Evolutionary conservation across 2,329 filamentous ascomycete species (phyloP).

Genomic region (Colletotrichum destructivum): DNA sequence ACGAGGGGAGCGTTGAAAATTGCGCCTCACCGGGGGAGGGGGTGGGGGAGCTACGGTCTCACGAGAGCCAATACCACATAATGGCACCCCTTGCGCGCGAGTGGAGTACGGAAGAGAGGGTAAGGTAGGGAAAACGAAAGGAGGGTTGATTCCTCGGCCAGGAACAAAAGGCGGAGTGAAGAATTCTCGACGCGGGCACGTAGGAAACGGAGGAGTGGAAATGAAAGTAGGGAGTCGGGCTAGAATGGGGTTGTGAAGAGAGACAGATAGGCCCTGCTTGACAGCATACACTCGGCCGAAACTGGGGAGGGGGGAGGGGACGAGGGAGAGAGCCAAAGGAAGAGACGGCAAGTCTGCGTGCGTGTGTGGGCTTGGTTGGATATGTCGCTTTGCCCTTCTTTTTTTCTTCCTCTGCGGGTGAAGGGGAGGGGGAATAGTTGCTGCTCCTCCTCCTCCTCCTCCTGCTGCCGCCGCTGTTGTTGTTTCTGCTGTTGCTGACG

Average conservation of each 20-base stretch:
- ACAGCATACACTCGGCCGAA: slow-evolving; percentile 39
- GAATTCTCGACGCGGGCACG: slow-evolving; percentile 26
- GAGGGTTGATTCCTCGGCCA: slow-evolving; percentile 41
- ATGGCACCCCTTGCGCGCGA: slow-evolving; percentile 43
- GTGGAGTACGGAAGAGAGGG: slow-evolving; percentile 42
- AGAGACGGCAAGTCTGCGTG: slow-evolving; percentile 36
- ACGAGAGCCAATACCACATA: slow-evolving; percentile 52
- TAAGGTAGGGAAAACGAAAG: slow-evolving; percentile 40
- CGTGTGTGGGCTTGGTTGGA: slow-evolving; percentile 23
- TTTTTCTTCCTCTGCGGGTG: too few relatives aligned
- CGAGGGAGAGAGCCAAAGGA: slow-evolving; percentile 33
- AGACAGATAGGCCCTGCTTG: slow-evolving; percentile 39
- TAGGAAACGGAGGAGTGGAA: slow-evolving; percentile 36
- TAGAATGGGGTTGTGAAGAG: slow-evolving; percentile 40
- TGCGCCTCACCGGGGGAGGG: slow-evolving; percentile 46
- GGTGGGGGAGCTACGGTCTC: slow-evolving; percentile 48
- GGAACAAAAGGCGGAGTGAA: slow-evolving; percentile 34
- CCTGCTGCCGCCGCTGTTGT: too few relatives aligned
- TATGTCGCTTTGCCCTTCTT: slow-evolving; percentile 30
- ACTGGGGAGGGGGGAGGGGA: slow-evolving; percentile 8
- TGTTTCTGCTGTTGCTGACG: slow-evolving; percentile 22
- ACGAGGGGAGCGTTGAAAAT: slow-evolving; percentile 44
- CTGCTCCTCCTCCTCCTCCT: too few relatives aligned
- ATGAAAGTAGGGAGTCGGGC: slow-evolving; percentile 41
- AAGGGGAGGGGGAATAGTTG: background rate